A percentile compares a stretch with the other conserved stretches of the same genome.
Conservation (phyloP, 139 green algal species). For the Ettlia oleoabundans region DNA sequence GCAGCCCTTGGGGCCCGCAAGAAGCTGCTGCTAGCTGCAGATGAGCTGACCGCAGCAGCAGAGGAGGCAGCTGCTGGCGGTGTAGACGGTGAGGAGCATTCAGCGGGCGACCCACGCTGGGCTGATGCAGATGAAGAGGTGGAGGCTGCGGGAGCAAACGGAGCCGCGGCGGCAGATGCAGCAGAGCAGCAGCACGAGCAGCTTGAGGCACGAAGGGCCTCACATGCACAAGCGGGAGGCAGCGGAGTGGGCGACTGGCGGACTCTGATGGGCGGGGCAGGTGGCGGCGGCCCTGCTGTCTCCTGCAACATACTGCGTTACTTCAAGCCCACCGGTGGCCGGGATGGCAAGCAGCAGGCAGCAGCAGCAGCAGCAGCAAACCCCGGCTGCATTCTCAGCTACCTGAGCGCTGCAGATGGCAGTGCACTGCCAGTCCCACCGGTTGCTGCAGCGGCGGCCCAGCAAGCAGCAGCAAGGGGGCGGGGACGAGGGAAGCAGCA, state of each 20-base stretch:
- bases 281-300: not conserved
- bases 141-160: too few relatives aligned
- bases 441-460: not conserved
- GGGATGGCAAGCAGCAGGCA: not conserved
- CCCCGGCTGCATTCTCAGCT: slow-evolving; percentile 18
- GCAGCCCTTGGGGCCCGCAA: slow-evolving; percentile 38
- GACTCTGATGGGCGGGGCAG: not conserved
- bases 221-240: slow-evolving; percentile 2
- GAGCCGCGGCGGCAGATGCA: too few relatives aligned
- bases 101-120: not conserved
- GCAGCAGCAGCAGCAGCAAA: slow-evolving; percentile 2
- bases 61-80: not conserved
- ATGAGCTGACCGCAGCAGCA: slow-evolving; percentile 14
- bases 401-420: slow-evolving; percentile 1
- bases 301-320: slow-evolving; percentile 20
- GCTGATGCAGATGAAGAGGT: not conserved
- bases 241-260: slow-evolving; percentile 29
- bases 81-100: not conserved
- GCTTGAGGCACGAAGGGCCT: too few relatives aligned
- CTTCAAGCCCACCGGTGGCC: slow-evolving; percentile 25
- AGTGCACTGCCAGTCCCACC: not conserved
- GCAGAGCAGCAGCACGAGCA: too few relatives aligned
- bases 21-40: slow-evolving; percentile 36
- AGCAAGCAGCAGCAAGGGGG: not conserved
- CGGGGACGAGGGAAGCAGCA: not conserved